Conservation (phyloP, 495 filamentous ascomycete genomes). For the Penicillium chermesinum region DNA sequence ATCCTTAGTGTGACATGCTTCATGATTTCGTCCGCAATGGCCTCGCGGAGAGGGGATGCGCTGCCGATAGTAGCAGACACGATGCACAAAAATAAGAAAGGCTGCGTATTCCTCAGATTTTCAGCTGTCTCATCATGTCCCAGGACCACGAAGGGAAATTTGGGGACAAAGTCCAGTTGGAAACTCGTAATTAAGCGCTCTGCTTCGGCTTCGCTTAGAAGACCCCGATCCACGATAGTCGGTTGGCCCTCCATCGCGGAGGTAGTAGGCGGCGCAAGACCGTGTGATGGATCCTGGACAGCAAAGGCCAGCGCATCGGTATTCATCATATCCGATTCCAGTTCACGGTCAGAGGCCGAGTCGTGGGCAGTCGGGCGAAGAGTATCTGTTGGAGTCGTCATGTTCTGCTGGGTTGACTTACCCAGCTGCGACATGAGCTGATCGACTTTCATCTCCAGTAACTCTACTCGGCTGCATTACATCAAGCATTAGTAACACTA, state of each 20-base stretch:
- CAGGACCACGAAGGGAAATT: constrained; percentile 20
- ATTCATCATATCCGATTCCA: constrained; percentile 1
- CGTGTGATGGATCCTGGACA: constrained; percentile 13
- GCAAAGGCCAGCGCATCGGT: constrained; percentile 6
- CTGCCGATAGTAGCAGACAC: constrained; percentile 17
- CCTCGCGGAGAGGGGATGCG: constrained; percentile 13
- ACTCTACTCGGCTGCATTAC: constrained; percentile 18
- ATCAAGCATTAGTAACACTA: constrained; percentile 6
- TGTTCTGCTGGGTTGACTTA: constrained; percentile 10
- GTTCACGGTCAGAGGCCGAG: not conserved
- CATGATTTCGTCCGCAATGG: constrained; percentile 18
- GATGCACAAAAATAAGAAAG: constrained; percentile 20
- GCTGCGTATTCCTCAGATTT: constrained; percentile 7
- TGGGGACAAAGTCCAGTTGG: constrained; percentile 12
- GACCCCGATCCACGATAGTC: constrained; percentile 20
- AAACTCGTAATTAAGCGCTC: constrained; percentile 13
- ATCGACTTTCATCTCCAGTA: constrained; percentile 16
- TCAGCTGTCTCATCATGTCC: constrained; percentile 10
- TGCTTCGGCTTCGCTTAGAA: constrained; percentile 17
- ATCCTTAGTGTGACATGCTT: constrained; percentile 17
- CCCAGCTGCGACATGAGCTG: constrained; percentile 13
- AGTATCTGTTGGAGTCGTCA: constrained; percentile 1
- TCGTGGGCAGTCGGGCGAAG: constrained; percentile 3
- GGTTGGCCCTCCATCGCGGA: constrained; percentile 18
- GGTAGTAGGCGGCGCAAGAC: constrained; percentile 10